Evolutionary conservation across 192 early-diverging fungal species (phyloP), one percentile per base, ranked within the genome.

Genomic region (Entomortierella parvispora): DNA sequence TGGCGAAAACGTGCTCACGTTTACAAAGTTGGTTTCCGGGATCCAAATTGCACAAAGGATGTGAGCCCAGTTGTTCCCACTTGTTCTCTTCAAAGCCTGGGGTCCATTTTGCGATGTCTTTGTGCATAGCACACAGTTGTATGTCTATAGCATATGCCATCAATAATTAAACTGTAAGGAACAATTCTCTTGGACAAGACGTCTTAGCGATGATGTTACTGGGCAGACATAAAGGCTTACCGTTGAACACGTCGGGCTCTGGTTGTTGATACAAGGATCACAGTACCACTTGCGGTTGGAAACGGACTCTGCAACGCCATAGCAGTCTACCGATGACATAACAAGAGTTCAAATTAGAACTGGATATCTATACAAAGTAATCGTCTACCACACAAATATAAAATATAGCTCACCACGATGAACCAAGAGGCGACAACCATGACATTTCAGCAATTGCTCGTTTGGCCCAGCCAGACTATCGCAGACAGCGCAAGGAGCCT

Each of bases 51-150:
- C 86, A 56, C 93, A 94, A 15, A 86, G 69, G 6, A 92, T 81
- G 71, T 94, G 93, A 3, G 83, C 91, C 93, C 93, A 94, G 62
- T 91, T 91, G 67, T 90, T 89, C 3, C 88, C 90, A n/a, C 83
- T 83, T 2, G 93, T 93, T 20, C 80, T 83, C 68, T 91, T 92
- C 57, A 93, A 79, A 12, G 91, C 82, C 22, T 84, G 78, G 2
- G 79, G 82, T 5, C 57, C 44, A 2, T 54, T 37, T 15, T 76
- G 67, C 1, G 58, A 53, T 2, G 69, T 70, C 43, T 83, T 81
- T 50, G 78, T 67, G 55, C 93, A 94, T 10, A 94, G 62, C 0
- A 90, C 70, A 66, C 93, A 94, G 31, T 68, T 55, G 63, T 92
- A 92, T 48, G 81, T 80, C 86, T 87, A 77, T 6, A 51, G n/a